Conservation (phyloP, 1,284 basidiomycete species). For the Puccinia hordei region DNA sequence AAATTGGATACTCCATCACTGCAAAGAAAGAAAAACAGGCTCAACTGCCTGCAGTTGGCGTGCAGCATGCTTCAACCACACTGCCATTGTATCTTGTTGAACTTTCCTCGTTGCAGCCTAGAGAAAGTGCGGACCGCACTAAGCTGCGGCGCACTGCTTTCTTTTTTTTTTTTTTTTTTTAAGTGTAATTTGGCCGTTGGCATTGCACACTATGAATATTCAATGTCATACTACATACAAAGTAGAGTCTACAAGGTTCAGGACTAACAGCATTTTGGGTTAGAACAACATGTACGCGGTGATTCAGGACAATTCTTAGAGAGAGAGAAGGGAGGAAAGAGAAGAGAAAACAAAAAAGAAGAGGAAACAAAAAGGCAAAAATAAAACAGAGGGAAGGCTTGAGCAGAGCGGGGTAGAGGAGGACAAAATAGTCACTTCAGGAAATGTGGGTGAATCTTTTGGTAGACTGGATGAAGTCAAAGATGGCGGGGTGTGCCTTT, state of each 20-base stretch:
- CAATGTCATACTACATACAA: background rate
- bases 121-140: too few species aligned
- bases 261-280: too few species aligned
- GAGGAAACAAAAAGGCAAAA: too few species aligned
- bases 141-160: too few species aligned
- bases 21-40: too few species aligned
- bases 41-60: too few species aligned
- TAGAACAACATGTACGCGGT: background rate
- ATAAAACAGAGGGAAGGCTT: background rate
- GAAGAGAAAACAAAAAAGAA: background rate
- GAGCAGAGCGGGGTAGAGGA: background rate
- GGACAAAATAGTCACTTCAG: too few species aligned
- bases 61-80: too few species aligned
- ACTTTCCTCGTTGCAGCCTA: too few species aligned
- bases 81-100: too few species aligned
- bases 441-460: background rate
- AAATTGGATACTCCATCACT: too few species aligned
- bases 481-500: background rate
- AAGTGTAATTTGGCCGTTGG: background rate
- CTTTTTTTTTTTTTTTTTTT: background rate
- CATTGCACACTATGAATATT: conserved; percentile 24
- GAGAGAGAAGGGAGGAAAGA: conserved; percentile 1
- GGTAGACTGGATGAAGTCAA: background rate
- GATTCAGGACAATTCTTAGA: background rate
- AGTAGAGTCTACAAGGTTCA: background rate